Conservation (phyloP, 164 flowering plant species). For the Taxillus chinensis region DNA sequence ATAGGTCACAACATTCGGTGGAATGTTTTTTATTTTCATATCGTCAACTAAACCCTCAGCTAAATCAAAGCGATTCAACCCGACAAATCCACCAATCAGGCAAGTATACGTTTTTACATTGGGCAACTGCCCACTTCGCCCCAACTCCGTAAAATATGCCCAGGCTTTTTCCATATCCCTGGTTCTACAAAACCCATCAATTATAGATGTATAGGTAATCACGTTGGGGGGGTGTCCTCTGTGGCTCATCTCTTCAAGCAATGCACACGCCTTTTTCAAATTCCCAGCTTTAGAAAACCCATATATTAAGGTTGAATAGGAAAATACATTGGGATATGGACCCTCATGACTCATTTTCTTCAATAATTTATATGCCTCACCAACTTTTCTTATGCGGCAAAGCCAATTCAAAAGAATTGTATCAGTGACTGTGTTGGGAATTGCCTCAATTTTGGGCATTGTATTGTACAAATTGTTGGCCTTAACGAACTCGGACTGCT, state of each 20-base stretch:
- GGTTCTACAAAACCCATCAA: slow-evolving; percentile 38
- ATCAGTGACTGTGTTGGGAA: slow-evolving; percentile 24
- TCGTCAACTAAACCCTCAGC: slow-evolving; percentile 21
- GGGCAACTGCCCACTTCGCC: too few species aligned
- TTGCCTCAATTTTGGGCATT: slow-evolving; percentile 31
- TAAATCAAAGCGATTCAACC: neutral
- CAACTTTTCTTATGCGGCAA: slow-evolving; percentile 13
- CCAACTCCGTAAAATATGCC: too few species aligned
- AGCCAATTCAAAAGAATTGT: slow-evolving; percentile 37
- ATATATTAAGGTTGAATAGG: slow-evolving; percentile 46
- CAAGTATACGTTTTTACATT: too few species aligned
- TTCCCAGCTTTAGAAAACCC: slow-evolving; percentile 37
- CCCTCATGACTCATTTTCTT: slow-evolving; percentile 31
- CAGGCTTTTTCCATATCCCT: slow-evolving; percentile 15
- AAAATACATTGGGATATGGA: slow-evolving; percentile 29
- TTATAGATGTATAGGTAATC: slow-evolving; percentile 43
- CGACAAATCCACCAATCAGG: too few species aligned
- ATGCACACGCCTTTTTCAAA: slow-evolving; percentile 29
- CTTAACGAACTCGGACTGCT: slow-evolving; percentile 24
- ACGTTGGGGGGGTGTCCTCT: slow-evolving; percentile 29
- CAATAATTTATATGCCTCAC: slow-evolving; percentile 32
- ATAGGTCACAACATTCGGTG: slow-evolving; percentile 36
- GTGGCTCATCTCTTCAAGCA: slow-evolving; percentile 29
- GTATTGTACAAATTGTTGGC: slow-evolving; percentile 29
- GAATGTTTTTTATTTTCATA: slow-evolving; percentile 20